A percentile compares a stretch with the other conserved stretches of the same genome.
Evolutionary conservation across 1,284 basidiomycete genomes (phyloP).

Genomic region (Ustilago lituana): DNA sequence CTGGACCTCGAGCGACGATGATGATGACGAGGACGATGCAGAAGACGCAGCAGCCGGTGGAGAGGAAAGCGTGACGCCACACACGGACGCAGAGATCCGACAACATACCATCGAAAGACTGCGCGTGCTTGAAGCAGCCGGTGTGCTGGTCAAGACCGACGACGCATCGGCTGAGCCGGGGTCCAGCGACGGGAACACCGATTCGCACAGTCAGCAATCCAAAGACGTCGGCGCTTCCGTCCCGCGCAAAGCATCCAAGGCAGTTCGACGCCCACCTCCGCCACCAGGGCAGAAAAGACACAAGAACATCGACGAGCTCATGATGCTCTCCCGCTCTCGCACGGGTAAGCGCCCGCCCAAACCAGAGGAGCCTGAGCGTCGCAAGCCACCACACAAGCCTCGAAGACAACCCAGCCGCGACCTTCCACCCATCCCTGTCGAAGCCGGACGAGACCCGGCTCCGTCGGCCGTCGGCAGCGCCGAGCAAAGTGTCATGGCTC

Average conservation of each 20-base stretch:
- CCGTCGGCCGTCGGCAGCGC: background rate
- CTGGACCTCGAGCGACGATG: constrained; percentile 71
- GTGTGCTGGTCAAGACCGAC: constrained; percentile 76
- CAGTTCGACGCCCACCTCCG: constrained; percentile 40
- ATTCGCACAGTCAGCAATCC: background rate
- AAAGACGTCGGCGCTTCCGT: background rate
- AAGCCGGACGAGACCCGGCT: background rate
- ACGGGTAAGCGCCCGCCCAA: constrained; percentile 34
- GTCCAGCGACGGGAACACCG: constrained; percentile 2
- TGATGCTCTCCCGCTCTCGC: constrained; percentile 41
- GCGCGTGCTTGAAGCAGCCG: constrained; percentile 85
- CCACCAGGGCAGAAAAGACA: constrained; percentile 39
- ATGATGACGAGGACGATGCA: constrained; percentile 68
- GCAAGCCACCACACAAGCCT: constrained; percentile 36
- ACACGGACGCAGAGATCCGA: constrained; percentile 71
- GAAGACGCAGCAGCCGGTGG: background rate
- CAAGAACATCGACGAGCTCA: constrained; percentile 46
- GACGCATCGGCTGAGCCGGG: constrained; percentile 3
- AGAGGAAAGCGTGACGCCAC: constrained; percentile 35
- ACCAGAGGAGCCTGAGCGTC: constrained; percentile 46
- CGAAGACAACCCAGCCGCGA: constrained; percentile 37
- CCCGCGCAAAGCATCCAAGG: constrained; percentile 3
- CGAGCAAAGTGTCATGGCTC: constrained; percentile 11
- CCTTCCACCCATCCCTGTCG: constrained; percentile 36
- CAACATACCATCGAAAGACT: constrained; percentile 80